Base-by-base conservation (phyloP, 2,329 filamentous ascomycete species). In the Neofusicoccum kwambonambiense region DNA sequence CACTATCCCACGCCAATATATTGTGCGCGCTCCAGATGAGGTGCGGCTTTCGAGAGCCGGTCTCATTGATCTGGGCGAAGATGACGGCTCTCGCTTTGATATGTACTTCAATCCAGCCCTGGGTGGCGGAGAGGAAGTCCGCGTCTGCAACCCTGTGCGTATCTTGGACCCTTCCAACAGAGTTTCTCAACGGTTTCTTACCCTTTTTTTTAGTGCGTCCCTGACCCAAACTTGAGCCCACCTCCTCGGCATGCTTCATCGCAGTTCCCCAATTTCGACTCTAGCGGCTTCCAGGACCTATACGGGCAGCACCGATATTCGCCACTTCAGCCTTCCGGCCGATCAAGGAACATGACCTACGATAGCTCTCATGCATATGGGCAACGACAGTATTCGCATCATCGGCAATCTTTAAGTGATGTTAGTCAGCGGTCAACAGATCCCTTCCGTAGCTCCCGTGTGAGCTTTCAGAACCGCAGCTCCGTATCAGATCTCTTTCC, bases 1-100 rank as follows among this genome's bases (percentile, higher is more conserved):
- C 74, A 96, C 91, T 3, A 97, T 98, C 68, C 94, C 94, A 0
- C 87, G 93, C 69, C 91, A 95, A 74, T 98, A 92, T 75, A 97
- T 98, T 69, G 93, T 97, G 31, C 89, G 90, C 54, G 90, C 91
- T 3, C 69, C 27, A 12, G 63, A 62, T 4, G 62, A 66, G 45
- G 15, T 56, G 8, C 39, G 35, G 13, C n/a, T 54, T 7, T 27
- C 50, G 11, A 41, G 39, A n/a, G n/a, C 52, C 4, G 49, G 52
- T 12, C 49, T 80, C n/a, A 73, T 83, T 45, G 80, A 83, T 72
- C 72, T 83, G 11, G 75, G 74, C 22, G 80, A 82, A 22, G 73
- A 75, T 50, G 74, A 75, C 44, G 67, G 65, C 65, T 56, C 75
- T 72, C 66, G 72, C 69, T 52, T 72, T 34, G 66, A 49, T 63